Percentiles rank a stretch among this genome's conserved stretches.
phyloP scores from a whole-genome alignment of 2,329 filamentous ascomycete species.

The Orbilia javanica region DNA sequence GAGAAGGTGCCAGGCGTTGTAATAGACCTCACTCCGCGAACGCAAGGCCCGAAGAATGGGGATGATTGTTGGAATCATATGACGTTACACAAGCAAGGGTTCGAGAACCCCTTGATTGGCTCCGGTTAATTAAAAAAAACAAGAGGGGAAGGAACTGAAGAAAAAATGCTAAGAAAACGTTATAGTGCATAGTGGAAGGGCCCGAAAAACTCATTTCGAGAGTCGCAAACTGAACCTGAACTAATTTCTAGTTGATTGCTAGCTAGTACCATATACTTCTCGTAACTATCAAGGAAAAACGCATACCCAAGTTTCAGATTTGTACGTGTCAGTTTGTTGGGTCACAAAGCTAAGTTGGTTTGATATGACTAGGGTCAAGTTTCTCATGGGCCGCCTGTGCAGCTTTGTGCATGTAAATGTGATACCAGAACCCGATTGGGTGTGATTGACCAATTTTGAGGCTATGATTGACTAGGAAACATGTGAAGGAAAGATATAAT shows the following conservation, averaged over 20 bases:
- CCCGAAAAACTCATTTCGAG: neutral
- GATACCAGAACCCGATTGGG: neutral
- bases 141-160: no score
- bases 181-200: neutral
- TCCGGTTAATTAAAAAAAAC: no score
- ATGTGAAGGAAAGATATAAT: neutral
- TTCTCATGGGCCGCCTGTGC: neutral
- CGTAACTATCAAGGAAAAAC: no score
- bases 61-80: neutral
- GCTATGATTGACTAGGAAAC: neutral
- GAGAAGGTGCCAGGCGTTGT: neutral
- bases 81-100: neutral
- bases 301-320: no score
- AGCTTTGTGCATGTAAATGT: neutral
- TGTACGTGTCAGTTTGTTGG: no score
- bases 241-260: no score
- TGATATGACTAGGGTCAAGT: neutral
- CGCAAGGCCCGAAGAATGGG: neutral
- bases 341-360: no score
- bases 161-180: no score
- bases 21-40: neutral
- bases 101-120: neutral
- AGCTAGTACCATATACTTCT: no score
- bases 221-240: neutral
- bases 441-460: neutral